Percentiles rank a stretch among this genome's conserved stretches.
Evolutionary conservation across 495 filamentous ascomycete species (phyloP).

Genomic region (Penicillium tannophilum): DNA sequence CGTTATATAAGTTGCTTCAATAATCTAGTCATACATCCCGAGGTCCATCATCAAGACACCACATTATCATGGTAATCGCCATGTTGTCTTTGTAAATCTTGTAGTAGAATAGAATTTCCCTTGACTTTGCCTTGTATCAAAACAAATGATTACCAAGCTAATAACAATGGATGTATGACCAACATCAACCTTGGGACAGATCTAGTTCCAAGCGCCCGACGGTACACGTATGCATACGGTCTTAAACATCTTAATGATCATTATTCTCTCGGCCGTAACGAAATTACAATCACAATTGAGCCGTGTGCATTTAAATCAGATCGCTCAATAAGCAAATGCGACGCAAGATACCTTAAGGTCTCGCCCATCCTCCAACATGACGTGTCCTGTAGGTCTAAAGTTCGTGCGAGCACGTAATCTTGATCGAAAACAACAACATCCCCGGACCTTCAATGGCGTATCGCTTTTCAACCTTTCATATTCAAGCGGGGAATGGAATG

Average conservation of each 20-base stretch:
- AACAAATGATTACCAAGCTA: no score
- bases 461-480: neutral
- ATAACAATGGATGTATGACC: no score
- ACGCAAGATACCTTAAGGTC: neutral
- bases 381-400: constrained; percentile 9
- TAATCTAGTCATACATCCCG: no score
- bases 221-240: neutral
- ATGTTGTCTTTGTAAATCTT: no score
- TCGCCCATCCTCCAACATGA: neutral
- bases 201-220: no score
- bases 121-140: no score
- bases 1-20: no score
- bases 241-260: no score
- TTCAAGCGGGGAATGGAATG: constrained; percentile 3
- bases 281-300: neutral
- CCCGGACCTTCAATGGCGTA: neutral
- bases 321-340: neutral
- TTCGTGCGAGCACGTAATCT: constrained; percentile 46
- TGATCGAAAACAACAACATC: constrained; percentile 35
- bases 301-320: neutral
- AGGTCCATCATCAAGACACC: no score
- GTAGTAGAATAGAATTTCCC: no score
- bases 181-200: no score
- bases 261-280: constrained; percentile 9
- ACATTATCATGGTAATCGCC: no score